Conservation (phyloP, 2,329 filamentous ascomycete species). For the Trichocomaceae sp. region DNA sequence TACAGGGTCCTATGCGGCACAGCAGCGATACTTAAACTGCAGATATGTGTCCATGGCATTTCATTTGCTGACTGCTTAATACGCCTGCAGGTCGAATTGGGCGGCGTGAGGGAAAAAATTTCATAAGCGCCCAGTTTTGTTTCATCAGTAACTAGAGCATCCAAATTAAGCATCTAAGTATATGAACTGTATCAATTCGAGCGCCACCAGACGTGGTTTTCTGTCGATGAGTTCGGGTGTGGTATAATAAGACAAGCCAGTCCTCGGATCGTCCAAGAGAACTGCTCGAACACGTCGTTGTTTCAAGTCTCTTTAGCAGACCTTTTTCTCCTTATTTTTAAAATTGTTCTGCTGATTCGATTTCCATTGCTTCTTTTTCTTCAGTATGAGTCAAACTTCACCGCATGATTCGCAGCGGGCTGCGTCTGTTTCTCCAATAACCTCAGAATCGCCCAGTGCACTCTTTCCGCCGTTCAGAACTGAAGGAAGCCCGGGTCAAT, state of each 20-base stretch:
- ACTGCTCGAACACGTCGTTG: neutral
- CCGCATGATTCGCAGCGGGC: neutral
- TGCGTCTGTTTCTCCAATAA: neutral
- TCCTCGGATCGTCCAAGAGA: neutral
- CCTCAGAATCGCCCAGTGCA: neutral
- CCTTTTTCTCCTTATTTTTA: neutral
- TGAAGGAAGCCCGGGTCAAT: neutral
- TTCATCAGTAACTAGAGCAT: neutral
- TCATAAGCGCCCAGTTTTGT: conserved; percentile 3
- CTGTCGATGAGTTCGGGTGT: neutral
- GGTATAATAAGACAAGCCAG: conserved; percentile 1
- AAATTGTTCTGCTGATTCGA: neutral
- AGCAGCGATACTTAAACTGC: conserved; percentile 1
- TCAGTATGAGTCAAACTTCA: neutral
- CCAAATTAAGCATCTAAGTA: neutral
- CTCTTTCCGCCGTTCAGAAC: conserved; percentile 2
- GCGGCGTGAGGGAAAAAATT: neutral
- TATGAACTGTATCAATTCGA: neutral
- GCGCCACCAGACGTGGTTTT: neutral
- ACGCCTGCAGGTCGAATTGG: neutral
- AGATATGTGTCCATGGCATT: neutral
- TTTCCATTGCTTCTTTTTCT: neutral
- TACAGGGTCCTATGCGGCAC: neutral
- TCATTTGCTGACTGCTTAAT: neutral
- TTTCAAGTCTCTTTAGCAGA: neutral